Evolutionary conservation across 176 grass and related monocot genomes (phyloP).

Genomic region (Musa beccarii): DNA sequence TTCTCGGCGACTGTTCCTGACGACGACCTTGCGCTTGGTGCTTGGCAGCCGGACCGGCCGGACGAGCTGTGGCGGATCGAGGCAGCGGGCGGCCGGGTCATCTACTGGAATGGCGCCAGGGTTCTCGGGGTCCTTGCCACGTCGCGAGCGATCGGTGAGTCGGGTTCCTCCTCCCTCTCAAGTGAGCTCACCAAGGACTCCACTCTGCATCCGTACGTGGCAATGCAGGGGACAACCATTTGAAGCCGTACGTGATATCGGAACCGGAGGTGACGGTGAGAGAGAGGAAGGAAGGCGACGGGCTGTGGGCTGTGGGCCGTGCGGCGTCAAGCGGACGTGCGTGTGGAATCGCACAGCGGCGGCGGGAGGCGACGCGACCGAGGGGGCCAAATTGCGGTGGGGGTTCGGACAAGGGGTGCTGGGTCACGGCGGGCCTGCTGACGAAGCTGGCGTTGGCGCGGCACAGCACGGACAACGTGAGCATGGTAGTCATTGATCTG

Average conservation of each 20-base stretch:
- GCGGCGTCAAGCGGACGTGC: constrained; percentile 58
- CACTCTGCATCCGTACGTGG: no score
- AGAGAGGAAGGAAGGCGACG: constrained; percentile 63
- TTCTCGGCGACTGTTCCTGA: background rate
- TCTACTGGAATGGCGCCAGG: constrained; percentile 84
- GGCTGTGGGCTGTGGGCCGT: constrained; percentile 92
- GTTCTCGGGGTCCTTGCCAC: constrained; percentile 87
- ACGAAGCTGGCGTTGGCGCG: constrained; percentile 77
- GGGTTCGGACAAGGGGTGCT: constrained; percentile 37
- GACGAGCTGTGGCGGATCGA: constrained; percentile 80
- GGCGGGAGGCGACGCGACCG: background rate
- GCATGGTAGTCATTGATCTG: constrained; percentile 70
- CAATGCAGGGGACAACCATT: constrained; percentile 55
- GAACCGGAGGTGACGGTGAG: constrained; percentile 77
- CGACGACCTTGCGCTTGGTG: background rate
- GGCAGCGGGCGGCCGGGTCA: constrained; percentile 61
- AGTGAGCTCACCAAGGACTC: background rate
- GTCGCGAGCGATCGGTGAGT: constrained; percentile 68
- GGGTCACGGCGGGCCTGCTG: constrained; percentile 56
- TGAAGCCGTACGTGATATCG: constrained; percentile 77
- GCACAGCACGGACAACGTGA: constrained; percentile 66
- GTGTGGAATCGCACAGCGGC: constrained; percentile 15
- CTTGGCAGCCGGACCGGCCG: constrained; percentile 63
- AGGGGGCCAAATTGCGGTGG: background rate
- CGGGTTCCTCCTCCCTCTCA: background rate